Conservation (phyloP, 345 rosid species). For the Hibiscus syriacus region DNA sequence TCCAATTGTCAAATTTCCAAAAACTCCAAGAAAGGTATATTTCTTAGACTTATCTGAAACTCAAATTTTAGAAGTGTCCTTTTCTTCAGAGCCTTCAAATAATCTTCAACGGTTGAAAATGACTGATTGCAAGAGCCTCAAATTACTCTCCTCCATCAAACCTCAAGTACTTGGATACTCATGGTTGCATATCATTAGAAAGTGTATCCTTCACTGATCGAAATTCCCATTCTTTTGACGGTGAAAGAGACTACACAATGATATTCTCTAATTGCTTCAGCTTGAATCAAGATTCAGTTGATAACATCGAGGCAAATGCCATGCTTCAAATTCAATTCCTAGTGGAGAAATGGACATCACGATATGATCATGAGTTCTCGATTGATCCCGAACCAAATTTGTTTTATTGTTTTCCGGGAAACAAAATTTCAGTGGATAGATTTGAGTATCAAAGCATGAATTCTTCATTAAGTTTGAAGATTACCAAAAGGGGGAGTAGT, state of each 20-base stretch:
- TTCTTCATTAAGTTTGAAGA: neutral
- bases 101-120: neutral
- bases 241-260: no score
- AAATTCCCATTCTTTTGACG: accelerated
- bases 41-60: no score
- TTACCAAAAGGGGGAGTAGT: neutral
- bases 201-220: neutral
- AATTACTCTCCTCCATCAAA: neutral
- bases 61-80: no score
- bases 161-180: neutral
- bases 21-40: no score
- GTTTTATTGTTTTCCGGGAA: neutral
- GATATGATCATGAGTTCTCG: no score
- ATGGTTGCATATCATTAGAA: neutral
- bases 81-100: no score
- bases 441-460: neutral
- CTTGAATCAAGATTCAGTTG: neutral
- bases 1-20: no score
- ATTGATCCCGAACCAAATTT: no score
- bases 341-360: neutral
- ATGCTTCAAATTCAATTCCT: neutral
- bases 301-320: neutral
- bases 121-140: neutral
- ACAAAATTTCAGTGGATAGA: neutral
- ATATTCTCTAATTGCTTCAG: neutral